These are phyloP conservation scores for Kodamaea neixiangensis DNA, from an alignment of 805 yeast genomes.

Conservation along the genomic window DNA sequence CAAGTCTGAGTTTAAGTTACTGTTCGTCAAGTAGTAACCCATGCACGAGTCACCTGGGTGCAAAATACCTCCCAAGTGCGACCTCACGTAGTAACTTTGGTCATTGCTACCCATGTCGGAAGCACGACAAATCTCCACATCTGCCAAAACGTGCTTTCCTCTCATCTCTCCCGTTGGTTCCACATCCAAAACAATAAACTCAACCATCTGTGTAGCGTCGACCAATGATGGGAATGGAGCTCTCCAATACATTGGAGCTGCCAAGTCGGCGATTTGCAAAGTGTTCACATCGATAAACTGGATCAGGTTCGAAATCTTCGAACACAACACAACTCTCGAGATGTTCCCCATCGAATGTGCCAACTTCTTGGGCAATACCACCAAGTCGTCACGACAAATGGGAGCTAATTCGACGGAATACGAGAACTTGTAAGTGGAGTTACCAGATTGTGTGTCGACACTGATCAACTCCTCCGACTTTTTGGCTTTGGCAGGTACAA, in stretches of 20 bases:
- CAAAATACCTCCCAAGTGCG: constrained; percentile 90
- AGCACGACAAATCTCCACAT: constrained; percentile 87
- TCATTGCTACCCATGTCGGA: constrained; percentile 87
- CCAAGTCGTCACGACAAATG: constrained; percentile 94
- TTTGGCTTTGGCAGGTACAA: constrained; percentile 80
- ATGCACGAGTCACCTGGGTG: constrained; percentile 96
- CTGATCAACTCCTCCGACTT: constrained; percentile 90
- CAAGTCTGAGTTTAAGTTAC: constrained; percentile 85
- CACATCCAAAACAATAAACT: constrained; percentile 88
- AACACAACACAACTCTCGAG: constrained; percentile 79
- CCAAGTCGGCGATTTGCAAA: constrained; percentile 73
- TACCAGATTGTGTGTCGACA: constrained; percentile 88
- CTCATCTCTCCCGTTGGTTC: constrained; percentile 83
- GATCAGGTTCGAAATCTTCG: constrained; percentile 75
- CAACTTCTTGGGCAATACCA: constrained; percentile 83
- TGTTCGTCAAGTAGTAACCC: constrained; percentile 84
- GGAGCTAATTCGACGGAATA: constrained; percentile 94
- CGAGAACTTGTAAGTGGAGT: constrained; percentile 84
- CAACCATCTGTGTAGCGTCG: constrained; percentile 73
- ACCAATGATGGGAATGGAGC: constrained; percentile 75
- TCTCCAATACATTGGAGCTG: constrained; percentile 78
- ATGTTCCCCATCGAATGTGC: constrained; percentile 85
- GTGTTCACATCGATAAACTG: constrained; percentile 88
- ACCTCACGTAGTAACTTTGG: constrained; percentile 75
- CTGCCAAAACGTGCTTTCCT: constrained; percentile 84